Conservation (phyloP, 176 grass and related monocot species). For the Carex littledalei region DNA sequence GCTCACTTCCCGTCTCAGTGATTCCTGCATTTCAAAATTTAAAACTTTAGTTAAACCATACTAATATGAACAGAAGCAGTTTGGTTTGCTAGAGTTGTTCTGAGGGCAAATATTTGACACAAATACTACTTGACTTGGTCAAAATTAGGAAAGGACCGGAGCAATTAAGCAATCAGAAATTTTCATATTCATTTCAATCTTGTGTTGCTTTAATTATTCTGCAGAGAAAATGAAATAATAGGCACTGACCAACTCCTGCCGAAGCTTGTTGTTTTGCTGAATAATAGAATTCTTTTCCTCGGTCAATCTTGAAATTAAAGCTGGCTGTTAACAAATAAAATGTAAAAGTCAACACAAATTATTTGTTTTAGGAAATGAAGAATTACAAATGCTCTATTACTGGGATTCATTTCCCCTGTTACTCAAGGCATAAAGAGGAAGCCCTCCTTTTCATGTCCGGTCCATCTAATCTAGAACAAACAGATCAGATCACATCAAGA, state of each 20-base stretch:
- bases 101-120: neutral
- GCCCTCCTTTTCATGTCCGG: no score
- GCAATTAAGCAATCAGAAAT: neutral
- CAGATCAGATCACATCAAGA: neutral
- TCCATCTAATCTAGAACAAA: neutral
- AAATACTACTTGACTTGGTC: neutral
- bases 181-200: neutral
- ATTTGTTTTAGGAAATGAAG: constrained; percentile 4
- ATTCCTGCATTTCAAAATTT: constrained; percentile 39
- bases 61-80: neutral
- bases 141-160: neutral
- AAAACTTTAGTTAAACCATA: neutral
- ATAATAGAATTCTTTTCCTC: constrained; percentile 58
- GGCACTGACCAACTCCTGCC: constrained; percentile 63
- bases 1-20: constrained; percentile 58
- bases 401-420: neutral
- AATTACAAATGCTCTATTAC: neutral
- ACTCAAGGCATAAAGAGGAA: no score
- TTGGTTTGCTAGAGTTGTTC: constrained; percentile 1
- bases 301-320: constrained; percentile 54
- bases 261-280: constrained; percentile 69
- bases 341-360: constrained; percentile 11
- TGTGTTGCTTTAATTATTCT: neutral
- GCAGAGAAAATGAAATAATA: constrained; percentile 6
- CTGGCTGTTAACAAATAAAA: constrained; percentile 35